Percentiles rank a stretch among this genome's conserved stretches.
phyloP scores from a whole-genome alignment of 2,329 filamentous ascomycete genomes.

The Tolypocladium tropicale region DNA sequence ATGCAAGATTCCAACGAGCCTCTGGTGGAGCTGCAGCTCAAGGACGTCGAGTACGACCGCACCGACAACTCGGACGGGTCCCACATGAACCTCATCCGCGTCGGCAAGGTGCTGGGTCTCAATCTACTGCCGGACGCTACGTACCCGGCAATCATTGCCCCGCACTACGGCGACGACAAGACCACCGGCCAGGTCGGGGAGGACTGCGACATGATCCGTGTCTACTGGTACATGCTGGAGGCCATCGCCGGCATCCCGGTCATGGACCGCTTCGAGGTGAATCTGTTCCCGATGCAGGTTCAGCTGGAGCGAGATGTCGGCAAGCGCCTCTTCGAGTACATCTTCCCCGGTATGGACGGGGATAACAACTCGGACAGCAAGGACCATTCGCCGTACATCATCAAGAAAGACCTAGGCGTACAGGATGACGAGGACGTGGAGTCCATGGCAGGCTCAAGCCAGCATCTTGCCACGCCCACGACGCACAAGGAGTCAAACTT shows the following conservation, averaged over 20 bases:
- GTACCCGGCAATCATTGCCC: conserved; percentile 92
- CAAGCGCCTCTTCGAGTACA: conserved; percentile 90
- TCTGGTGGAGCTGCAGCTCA: conserved; percentile 84
- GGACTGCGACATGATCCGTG: conserved; percentile 72
- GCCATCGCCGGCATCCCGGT: conserved; percentile 96
- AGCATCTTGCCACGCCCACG: conserved; percentile 23
- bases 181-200: conserved; percentile 29
- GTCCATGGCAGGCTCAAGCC: conserved; percentile 26
- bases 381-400: conserved; percentile 50
- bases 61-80: conserved; percentile 97
- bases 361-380: conserved; percentile 35
- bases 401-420: conserved; percentile 25
- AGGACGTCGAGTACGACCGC: conserved; percentile 84
- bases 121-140: conserved; percentile 85
- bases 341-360: conserved; percentile 77
- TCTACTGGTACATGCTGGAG: conserved; percentile 98
- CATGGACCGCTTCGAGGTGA: conserved; percentile 93
- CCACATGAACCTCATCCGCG: conserved; percentile 83
- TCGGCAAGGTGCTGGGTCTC: conserved; percentile 77
- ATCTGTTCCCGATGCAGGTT: conserved; percentile 83
- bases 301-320: conserved; percentile 90
- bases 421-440: conserved; percentile 40
- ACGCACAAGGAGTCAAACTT: conserved; percentile 41
- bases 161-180: conserved; percentile 64
- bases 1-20: conserved; percentile 80